A percentile compares a stretch with the other conserved stretches of the same genome.
Conservation (phyloP, 305 asterid species). For the Fraxinus paxiana region DNA sequence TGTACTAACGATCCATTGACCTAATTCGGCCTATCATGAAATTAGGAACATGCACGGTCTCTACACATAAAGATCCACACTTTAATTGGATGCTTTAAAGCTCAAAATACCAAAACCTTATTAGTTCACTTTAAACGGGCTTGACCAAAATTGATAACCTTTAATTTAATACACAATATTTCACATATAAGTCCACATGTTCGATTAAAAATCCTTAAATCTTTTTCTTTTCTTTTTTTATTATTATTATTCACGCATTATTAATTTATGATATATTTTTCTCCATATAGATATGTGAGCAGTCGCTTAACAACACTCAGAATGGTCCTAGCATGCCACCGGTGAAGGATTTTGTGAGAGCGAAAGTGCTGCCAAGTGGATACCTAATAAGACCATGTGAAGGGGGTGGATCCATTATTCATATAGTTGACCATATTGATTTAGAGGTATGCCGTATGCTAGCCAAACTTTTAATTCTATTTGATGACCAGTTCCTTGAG, state of each 20-base stretch:
- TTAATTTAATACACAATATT: too few species aligned
- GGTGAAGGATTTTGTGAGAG: conserved; percentile 76
- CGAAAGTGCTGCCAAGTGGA: conserved; percentile 83
- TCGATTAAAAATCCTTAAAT: neutral
- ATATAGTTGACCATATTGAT: conserved; percentile 86
- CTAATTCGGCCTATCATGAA: too few species aligned
- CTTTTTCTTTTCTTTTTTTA: too few species aligned
- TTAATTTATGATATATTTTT: neutral
- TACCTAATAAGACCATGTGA: conserved; percentile 92
- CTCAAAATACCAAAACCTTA: too few species aligned
- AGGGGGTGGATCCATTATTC: conserved; percentile 95
- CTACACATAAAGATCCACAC: too few species aligned
- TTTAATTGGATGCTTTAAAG: too few species aligned
- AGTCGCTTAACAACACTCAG: conserved; percentile 88
- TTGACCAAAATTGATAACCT: too few species aligned
- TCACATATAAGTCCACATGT: too few species aligned
- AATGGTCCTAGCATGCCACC: conserved; percentile 97
- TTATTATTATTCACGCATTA: neutral
- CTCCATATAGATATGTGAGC: conserved; percentile 64
- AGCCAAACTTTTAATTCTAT: neutral
- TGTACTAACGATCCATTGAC: too few species aligned
- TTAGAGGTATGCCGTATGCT: conserved; percentile 69
- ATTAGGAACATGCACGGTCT: too few species aligned
- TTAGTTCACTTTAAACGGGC: too few species aligned
- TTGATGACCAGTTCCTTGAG: neutral